Conservation (phyloP, 768 basidiomycete genomes). For the Chalciporus chontae region DNA sequence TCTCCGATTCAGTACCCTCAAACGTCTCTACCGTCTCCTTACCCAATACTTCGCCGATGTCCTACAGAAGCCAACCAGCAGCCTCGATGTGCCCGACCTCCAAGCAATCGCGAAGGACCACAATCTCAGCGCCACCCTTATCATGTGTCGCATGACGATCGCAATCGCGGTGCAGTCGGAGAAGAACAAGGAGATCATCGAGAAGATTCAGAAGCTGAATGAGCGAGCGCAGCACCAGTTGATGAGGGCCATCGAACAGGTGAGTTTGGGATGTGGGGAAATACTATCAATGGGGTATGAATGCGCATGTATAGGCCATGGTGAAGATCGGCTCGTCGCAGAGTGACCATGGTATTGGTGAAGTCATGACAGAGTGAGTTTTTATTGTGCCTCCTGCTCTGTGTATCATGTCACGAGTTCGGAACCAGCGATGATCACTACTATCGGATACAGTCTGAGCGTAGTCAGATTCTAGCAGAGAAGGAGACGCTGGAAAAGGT, state of each 20-base stretch:
- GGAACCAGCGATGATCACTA: constrained; percentile 80
- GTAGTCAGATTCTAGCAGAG: constrained; percentile 71
- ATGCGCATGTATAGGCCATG: constrained; percentile 56
- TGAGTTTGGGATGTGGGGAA: constrained; percentile 32
- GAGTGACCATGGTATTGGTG: constrained; percentile 47
- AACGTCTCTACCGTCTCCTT: constrained; percentile 82
- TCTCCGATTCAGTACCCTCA: constrained; percentile 76
- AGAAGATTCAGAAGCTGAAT: constrained; percentile 79
- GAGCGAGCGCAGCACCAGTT: constrained; percentile 83
- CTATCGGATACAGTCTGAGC: constrained; percentile 79
- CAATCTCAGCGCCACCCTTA: constrained; percentile 59
- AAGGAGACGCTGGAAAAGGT: constrained; percentile 85
- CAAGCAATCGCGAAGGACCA: constrained; percentile 81
- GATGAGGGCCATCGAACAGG: constrained; percentile 94
- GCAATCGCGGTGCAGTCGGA: constrained; percentile 88
- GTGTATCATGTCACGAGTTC: constrained; percentile 7
- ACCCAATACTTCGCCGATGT: constrained; percentile 86
- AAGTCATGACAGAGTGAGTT: constrained; percentile 79
- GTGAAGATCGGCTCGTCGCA: constrained; percentile 56
- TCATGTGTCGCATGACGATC: constrained; percentile 77
- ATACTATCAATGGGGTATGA: constrained; percentile 1
- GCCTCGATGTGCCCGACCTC: constrained; percentile 84
- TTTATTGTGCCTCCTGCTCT: constrained; percentile 1
- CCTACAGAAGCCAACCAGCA: constrained; percentile 71
- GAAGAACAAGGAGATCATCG: constrained; percentile 84